Base-by-base conservation (phyloP, 1,284 basidiomycete species). In the Tylopilus sp. region DNA sequence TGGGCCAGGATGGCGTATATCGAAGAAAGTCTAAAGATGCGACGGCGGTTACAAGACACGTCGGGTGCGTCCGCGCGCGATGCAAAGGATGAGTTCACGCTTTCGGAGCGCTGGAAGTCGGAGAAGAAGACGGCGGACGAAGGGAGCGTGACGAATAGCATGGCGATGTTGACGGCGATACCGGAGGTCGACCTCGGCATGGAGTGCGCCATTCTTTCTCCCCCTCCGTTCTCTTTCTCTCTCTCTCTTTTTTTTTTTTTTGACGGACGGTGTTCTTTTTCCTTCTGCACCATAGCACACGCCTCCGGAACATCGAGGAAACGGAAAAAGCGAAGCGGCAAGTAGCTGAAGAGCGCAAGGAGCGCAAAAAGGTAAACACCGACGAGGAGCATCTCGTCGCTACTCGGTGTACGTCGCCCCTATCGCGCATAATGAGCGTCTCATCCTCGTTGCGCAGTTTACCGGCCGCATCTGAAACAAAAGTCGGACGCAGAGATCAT, bases 171-270 rank as follows among this genome's bases (percentile, higher is more conserved):
- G 49, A 96, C 92, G 12, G 92, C 91, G 28, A 94, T 99, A 57
- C 95, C 95, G 0, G 96, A 98, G 64, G 91, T 98, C 5, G 96
- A 99, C 68, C 74, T 99, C 6, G 96, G 96, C 48, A 97, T 98
- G 86, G 94, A 98, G 93, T 96, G 61, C 60, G 89, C 82, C 31
- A 1, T 30, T 13, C 15, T 2, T 10, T 3, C 19, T 11, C 11
- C 8, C 4, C 6, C 8, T 11, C 11, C 13, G 10, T 23, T 23
- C 6, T 23, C 6, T 23, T 23, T 10, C 11, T 3, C 19, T 11
- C 11, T 13, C 4, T 12, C 8, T 11, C 11, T 21, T 18, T 23
- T 23, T 23, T 23, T 23, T 23, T 23, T 23, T 6, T 3, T 6
- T 3, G 21, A 23, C 19, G 4, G 19, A 11, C 5, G 18, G 13